Evolutionary conservation across 1,284 basidiomycete species (phyloP).

Genomic region (Microbotryum violaceum): DNA sequence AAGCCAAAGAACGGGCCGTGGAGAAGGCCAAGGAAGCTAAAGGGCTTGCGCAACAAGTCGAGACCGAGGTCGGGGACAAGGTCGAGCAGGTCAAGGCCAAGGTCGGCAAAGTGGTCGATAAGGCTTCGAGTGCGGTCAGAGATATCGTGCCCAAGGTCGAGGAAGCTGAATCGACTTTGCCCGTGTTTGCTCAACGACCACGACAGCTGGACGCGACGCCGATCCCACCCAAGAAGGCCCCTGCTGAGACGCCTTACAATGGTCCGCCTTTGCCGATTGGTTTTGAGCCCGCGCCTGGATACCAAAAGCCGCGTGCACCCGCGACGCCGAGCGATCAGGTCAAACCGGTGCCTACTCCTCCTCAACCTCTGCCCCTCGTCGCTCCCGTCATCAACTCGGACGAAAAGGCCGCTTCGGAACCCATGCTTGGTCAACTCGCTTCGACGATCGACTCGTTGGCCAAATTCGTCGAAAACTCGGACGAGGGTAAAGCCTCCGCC

Average conservation of each 20-base stretch:
- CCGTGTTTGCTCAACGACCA: slow-evolving; percentile 33
- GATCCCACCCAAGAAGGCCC: slow-evolving; percentile 28
- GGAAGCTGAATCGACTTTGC: slow-evolving; percentile 21
- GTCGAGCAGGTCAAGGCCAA: slow-evolving; percentile 26
- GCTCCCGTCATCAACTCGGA: slow-evolving; percentile 61
- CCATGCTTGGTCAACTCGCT: slow-evolving; percentile 85
- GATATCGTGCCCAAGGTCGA: not conserved
- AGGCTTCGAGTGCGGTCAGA: slow-evolving; percentile 7
- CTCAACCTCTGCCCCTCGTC: slow-evolving; percentile 61
- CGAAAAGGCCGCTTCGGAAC: slow-evolving; percentile 63
- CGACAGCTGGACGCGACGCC: slow-evolving; percentile 34
- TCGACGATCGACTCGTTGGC: slow-evolving; percentile 88
- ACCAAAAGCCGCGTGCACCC: slow-evolving; percentile 48
- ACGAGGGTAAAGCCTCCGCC: slow-evolving; percentile 38
- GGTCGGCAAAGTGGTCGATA: slow-evolving; percentile 7
- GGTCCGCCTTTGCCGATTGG: slow-evolving; percentile 70
- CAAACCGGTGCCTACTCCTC: slow-evolving; percentile 33
- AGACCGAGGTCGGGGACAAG: slow-evolving; percentile 28
- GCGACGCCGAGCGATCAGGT: slow-evolving; percentile 43
- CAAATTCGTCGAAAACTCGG: slow-evolving; percentile 52
- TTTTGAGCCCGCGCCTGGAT: slow-evolving; percentile 84
- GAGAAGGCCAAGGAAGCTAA: slow-evolving; percentile 13
- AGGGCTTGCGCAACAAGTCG: slow-evolving; percentile 15
- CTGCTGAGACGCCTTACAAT: slow-evolving; percentile 51
- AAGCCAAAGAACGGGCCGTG: slow-evolving; percentile 20